Evolutionary conservation across 441 rosid species (phyloP).

Genomic region (Gossypium davidsonii): DNA sequence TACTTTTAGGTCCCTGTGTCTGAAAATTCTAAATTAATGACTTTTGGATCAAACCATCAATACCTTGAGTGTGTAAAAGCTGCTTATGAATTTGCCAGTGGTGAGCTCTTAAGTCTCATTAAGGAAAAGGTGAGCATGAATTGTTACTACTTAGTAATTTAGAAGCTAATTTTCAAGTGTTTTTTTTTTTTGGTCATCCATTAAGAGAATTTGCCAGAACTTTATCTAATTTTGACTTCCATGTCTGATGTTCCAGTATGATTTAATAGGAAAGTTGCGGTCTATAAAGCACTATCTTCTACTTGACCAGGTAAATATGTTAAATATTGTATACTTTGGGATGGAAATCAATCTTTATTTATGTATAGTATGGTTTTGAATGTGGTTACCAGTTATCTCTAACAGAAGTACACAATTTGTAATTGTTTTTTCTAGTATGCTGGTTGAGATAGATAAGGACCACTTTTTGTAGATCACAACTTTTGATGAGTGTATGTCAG

Average conservation of each 20-base stretch:
- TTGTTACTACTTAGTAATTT: background rate
- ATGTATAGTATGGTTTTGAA: background rate
- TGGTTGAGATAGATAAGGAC: background rate
- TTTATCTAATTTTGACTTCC: conserved; percentile 14
- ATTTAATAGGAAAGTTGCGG: conserved; percentile 78
- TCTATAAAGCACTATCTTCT: conserved; percentile 96
- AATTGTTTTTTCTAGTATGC: background rate
- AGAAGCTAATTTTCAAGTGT: background rate
- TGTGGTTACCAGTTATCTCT: background rate
- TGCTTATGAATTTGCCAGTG: conserved; percentile 85
- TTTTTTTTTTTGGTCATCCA: background rate
- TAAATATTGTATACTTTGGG: conserved; percentile 6
- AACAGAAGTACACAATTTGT: background rate
- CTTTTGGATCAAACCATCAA: conserved; percentile 84
- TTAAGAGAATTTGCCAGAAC: conserved; percentile 12
- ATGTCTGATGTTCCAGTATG: conserved; percentile 52
- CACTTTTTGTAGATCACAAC: background rate
- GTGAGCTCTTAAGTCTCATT: conserved; percentile 76
- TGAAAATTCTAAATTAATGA: conserved; percentile 72
- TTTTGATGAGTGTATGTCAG: background rate
- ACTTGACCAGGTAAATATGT: conserved; percentile 80
- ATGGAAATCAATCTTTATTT: background rate
- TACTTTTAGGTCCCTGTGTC: conserved; percentile 66
- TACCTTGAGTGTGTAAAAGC: conserved; percentile 90
- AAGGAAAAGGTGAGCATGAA: conserved; percentile 59